Percentiles rank a stretch among this genome's conserved stretches.
Evolutionary conservation across 805 yeast species (phyloP).

Genomic region (Peterozyma toletana): DNA sequence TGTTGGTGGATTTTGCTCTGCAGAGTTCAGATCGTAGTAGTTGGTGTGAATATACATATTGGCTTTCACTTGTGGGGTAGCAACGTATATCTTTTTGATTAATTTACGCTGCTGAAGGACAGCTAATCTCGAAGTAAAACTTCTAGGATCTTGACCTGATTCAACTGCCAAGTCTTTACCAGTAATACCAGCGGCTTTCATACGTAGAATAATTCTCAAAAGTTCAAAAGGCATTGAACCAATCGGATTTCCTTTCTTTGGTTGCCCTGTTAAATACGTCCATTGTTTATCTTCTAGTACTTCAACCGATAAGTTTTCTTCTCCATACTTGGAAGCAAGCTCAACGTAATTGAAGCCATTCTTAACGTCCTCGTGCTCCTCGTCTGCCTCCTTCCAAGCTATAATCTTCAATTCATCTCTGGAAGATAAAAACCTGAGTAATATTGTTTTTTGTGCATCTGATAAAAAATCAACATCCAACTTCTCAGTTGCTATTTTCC

Average conservation of each 20-base stretch:
- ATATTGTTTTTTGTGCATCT: background rate
- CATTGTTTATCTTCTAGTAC: constrained; percentile 54
- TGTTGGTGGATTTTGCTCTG: constrained; percentile 5
- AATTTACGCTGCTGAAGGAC: constrained; percentile 43
- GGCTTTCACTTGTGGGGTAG: constrained; percentile 43
- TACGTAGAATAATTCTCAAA: constrained; percentile 51
- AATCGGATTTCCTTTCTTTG: constrained; percentile 39
- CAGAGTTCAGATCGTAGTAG: constrained; percentile 19
- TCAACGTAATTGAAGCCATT: background rate
- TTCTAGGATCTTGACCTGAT: constrained; percentile 66
- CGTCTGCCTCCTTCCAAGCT: constrained; percentile 17
- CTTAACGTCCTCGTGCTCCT: too few species aligned
- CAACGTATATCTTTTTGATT: constrained; percentile 29
- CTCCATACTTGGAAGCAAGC: constrained; percentile 9
- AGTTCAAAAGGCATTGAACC: constrained; percentile 52
- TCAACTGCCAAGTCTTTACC: constrained; percentile 47
- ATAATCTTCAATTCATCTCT: constrained; percentile 25
- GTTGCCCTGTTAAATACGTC: constrained; percentile 48
- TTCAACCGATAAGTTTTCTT: constrained; percentile 16
- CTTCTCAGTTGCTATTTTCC: constrained; percentile 20
- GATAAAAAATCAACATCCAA: constrained; percentile 4
- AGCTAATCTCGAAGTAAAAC: constrained; percentile 57
- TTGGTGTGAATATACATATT: constrained; percentile 44
- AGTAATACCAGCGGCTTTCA: constrained; percentile 49
- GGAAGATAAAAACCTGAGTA: constrained; percentile 3